Evolutionary conservation across 345 rosid genomes (phyloP), one percentile per base, ranked within the genome.

Genomic region (Syzygium aromaticum): DNA sequence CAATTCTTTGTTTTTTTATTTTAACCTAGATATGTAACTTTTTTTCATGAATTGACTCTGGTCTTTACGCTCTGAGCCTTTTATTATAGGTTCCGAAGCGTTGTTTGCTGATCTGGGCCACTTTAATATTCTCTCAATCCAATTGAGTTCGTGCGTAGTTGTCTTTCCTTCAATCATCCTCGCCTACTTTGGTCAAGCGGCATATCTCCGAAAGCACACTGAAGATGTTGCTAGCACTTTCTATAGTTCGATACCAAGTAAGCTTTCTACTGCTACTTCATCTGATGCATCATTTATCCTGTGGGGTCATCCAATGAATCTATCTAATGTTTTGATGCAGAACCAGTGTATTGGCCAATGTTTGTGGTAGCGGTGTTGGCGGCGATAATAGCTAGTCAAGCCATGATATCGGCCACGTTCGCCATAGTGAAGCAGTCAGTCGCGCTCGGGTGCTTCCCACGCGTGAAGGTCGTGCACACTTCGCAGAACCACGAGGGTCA

Each of bases 101-200:
- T 53, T 92, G 86, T 92, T 92, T 86, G 93, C 92, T 28, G 92
- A 92, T 90, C 56, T 90, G 84, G 91, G 92, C 0, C 92, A 90
- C 53, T 92, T 92, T 87, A 84, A 87, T 5, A 54, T 90, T 8
- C 89, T 87, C 5, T 86, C 93, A 1, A 88, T 92, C 51, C 92
- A 86, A 40, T 19, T 92, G 17, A 90, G 93, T 85, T 38, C 89
- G 2, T 89, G 92, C 40, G 1, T 8, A 12, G 52, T 92, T 4
- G 87, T 92, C 12, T 49, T 89, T 46, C 92, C 93, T 11, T 86
- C 91, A 5, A 67, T 92, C 22, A 17, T 90, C 43, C 88, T 90
- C 11, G 87, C 88, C 4, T 92, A 92, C 40, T 51, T 91, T 56
- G 93, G 93, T 17, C 92, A 90, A 64, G 85, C 89, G 8, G 85